Evolutionary conservation across 345 rosid species (phyloP), one percentile per base, ranked within the genome.

Genomic region (Eucalyptus urophylla): DNA sequence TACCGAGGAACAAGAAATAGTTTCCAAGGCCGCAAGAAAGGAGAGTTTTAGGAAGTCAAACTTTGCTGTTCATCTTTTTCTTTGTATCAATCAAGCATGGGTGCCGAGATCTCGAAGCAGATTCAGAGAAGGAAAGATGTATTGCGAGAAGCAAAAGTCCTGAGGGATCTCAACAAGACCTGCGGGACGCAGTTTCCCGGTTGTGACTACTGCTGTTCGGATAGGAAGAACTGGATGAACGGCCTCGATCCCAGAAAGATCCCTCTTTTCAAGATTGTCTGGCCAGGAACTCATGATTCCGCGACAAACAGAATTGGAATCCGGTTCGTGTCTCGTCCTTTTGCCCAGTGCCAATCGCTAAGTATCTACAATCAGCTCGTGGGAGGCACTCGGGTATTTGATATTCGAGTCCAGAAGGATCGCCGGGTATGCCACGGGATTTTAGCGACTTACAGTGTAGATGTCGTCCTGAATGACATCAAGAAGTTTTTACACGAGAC

Each of bases 281-380:
- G 99, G 99, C 99, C 99, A 4, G 99, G 99, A 15, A 96, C 99
- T 1, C 99, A 98, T 62, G 97, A 98, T 90, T 96, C 99, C 2
- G 99, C 99, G 29, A 97, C 99, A 15, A 91, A 98, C 91, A 95
- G 93, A 93, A 97, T 98, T 88, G 99, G 99, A 13, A 89, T 97
- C 53, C 92, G 93, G 1, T 90, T 91, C 54, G 85, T 98, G 17
- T 89, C 96, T n/a, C 97, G 99, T 43, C 99, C 99, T 13, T 95
- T 97, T 25, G 98, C 97, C 6, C 98, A 97, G 89, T 98, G 99
- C 90, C 99, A 98, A 54, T 93, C 98, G 27, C 88, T 95, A 54
- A 93, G 98, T 3, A 93, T 97, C 86, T 97, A 95, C 90, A 49
- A 90, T 31, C 99, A 98, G 94, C 97, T 98, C 25, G 94, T 93